These are phyloP conservation scores for Malus hybrid DNA, from an alignment of 331 rosid genomes.

Conservation along the genomic window DNA sequence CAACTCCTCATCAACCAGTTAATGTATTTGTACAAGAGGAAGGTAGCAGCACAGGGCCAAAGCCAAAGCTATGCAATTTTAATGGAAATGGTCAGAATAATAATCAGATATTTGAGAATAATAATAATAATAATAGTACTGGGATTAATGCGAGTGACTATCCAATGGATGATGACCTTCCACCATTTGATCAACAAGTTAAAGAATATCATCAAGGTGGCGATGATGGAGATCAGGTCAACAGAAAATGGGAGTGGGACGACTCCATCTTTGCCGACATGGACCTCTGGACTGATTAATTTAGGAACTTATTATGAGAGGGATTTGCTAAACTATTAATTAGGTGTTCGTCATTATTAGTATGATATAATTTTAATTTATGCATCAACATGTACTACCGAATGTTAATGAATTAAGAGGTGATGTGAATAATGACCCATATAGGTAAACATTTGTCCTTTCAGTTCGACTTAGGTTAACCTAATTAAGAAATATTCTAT, in stretches of 20 bases:
- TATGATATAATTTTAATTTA: too few species aligned
- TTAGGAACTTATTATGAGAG: background rate
- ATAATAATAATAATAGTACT: too few species aligned
- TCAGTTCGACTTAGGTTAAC: too few species aligned
- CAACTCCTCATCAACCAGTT: background rate
- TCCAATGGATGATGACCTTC: slow-evolving; percentile 16
- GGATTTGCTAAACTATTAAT: background rate
- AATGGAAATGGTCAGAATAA: slow-evolving; percentile 13
- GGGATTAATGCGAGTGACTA: slow-evolving; percentile 9
- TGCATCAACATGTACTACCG: too few species aligned
- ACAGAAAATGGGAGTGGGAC: slow-evolving; percentile 46
- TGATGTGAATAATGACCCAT: too few species aligned
- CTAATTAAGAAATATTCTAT: too few species aligned
- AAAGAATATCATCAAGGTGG: background rate
- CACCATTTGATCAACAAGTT: slow-evolving; percentile 5
- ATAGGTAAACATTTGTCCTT: too few species aligned
- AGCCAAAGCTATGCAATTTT: slow-evolving; percentile 2
- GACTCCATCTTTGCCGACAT: slow-evolving; percentile 35
- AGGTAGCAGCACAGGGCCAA: slow-evolving; percentile 14
- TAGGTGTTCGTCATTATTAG: too few species aligned
- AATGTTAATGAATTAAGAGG: too few species aligned
- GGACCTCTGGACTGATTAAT: slow-evolving; percentile 36
- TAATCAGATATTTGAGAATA: background rate
- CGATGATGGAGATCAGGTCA: background rate
- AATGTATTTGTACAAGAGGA: background rate